Base-by-base conservation (phyloP, 208 protist genomes). In the Trypanosomatidae sp. region DNA sequence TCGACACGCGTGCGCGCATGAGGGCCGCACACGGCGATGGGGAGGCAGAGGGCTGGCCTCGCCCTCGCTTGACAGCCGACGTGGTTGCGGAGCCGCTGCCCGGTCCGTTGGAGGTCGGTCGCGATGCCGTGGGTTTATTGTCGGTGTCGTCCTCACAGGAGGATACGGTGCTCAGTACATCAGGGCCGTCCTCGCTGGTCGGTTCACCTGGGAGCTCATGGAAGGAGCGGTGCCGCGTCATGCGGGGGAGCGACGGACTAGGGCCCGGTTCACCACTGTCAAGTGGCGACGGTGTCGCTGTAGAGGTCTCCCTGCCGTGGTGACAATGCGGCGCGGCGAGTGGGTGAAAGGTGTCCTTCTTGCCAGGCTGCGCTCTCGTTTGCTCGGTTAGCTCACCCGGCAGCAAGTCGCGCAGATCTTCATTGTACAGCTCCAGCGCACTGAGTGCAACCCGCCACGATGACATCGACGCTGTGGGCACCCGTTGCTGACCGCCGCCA, bases 391-490 rank as follows among this genome's bases (percentile, higher is more conserved):
- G 2, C 1, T 56, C 44, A 0, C 69, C 39, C 10, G 86, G 71
- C 46, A 95, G 58, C 58, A 96, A 71, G 71, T 96, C 91, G 33
- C 79, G 80, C 69, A 96, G 67, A 41, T 96, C 82, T 68, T 94
- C 87, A 58, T 93, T 89, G 81, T 96, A 94, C 50, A 96, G 66
- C 69, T 96, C 89, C 49, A 96, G 19, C 1, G 87, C 89, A 69
- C 85, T 86, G 41, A 95, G 74, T 12, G 67, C 66, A 22, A 92
- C 81, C 8, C 28, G 30, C 65, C 74, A 90, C 47, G 71, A 67
- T 55, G 46, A 47, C 36, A 17, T 17, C 64, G 64, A 28, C n/a
- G 7, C 67, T 43, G 58, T 43, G 17, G 73, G 58, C 50, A 3
- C 53, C 64, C 46, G 66, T 17, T 39, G 59, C 28, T 25, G 69